Evolutionary conservation across 169 alveolate genomes (phyloP), one percentile per base, ranked within the genome.

Genomic region (Blepharisma undulans): DNA sequence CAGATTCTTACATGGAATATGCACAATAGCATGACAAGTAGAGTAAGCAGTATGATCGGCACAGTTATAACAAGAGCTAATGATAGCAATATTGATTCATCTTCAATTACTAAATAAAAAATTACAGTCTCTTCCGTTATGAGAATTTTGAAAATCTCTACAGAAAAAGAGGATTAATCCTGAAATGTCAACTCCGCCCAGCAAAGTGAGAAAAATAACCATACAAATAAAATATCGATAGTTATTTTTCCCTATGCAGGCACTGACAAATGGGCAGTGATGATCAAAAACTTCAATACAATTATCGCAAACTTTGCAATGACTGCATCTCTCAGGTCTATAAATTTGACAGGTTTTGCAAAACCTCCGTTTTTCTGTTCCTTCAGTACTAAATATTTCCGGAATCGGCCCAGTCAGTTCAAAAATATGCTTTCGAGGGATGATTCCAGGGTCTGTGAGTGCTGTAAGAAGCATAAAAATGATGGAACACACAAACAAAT

Each of bases 221-320:
- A 61, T 30, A 29, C 34, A 29, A 30, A 96, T n/a, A 92, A n/a
- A 36, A 95, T 74, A 33, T 36, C 88, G 91, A 85, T 98, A 96
- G 87, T 98, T 98, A 25, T 97, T 94, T 81, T 94, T 94, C 12
- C 99, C 99, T 2, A 98, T 95, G 90, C 99, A 98, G 80, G 97
- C 96, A 86, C 97, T 97, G 16, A 98, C 95, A 98, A 98, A 98
- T 18, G 99, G 99, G 87, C 99, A 99, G 92, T 99, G 99, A 94
- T 99, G 99, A 92, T 99, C 99, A 93, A 97, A 98, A 48, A 97
- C 93, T 25, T 94, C 96, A 19, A 99, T 97, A 84, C 99, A 99
- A 71, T 93, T 91, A 66, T 97, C 95, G 92, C 99, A 99, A 34
- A 94, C 94, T 84, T 96, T 96, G 93, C 99, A 99, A 92, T 99